These are phyloP conservation scores for Sutorius eximius DNA, from an alignment of 1,284 basidiomycete genomes.

Conservation along the genomic window DNA sequence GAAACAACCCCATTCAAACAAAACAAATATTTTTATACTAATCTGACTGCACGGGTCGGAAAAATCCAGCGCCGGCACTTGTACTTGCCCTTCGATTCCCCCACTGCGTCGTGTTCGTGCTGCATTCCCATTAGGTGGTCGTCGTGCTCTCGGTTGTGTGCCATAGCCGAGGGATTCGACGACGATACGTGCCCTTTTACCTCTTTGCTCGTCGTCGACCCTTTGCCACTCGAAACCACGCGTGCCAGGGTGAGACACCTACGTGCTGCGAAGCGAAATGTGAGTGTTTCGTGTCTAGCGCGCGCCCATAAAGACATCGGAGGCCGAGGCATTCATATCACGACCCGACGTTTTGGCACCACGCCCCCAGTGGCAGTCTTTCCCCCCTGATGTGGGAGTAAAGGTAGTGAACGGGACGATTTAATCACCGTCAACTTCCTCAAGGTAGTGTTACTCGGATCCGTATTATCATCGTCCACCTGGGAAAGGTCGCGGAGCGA, in stretches of 20 bases:
- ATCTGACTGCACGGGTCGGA: not conserved
- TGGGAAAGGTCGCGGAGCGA: not conserved
- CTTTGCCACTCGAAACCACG: not conserved
- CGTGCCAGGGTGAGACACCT: not conserved
- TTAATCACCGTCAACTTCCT: slow-evolving; percentile 18
- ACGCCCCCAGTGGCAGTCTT: not conserved
- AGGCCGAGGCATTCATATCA: not conserved
- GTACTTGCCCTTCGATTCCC: not conserved
- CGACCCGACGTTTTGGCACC: slow-evolving; percentile 3
- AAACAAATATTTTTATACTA: not conserved
- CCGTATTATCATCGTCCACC: not conserved
- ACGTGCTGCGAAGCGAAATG: not conserved
- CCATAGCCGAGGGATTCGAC: not conserved
- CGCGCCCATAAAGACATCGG: not conserved
- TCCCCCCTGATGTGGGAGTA: not conserved
- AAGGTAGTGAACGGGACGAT: not conserved
- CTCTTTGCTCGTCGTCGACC: slow-evolving; percentile 6
- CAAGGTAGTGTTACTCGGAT: not conserved
- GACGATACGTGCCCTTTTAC: not conserved
- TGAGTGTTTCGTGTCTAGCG: not conserved
- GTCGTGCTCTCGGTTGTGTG: not conserved
- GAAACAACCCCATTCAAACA: not conserved
- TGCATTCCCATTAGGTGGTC: not conserved
- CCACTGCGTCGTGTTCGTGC: not conserved
- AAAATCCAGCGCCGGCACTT: not conserved